phyloP scores from a whole-genome alignment of 345 rosid species.

The Fremontodendron californicum region DNA sequence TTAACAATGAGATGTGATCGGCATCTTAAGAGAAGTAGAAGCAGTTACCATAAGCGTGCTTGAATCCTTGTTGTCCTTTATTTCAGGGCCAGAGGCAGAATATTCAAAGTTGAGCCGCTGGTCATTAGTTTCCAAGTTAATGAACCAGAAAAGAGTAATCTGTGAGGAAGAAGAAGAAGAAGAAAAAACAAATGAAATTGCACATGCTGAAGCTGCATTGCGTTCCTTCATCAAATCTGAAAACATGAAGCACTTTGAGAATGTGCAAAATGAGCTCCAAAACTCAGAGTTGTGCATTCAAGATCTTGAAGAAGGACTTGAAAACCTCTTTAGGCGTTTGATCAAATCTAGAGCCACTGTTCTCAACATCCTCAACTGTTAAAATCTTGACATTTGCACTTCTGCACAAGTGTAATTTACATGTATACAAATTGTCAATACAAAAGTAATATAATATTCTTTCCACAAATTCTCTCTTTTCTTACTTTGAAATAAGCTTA shows the following conservation, averaged over 20 bases:
- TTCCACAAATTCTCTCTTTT: not conserved
- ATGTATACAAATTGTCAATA: not conserved
- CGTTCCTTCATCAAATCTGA: constrained; percentile 21
- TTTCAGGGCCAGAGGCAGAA: constrained; percentile 28
- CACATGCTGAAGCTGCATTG: no score
- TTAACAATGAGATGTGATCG: constrained; percentile 9
- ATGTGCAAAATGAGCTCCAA: constrained; percentile 21
- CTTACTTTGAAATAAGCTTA: not conserved
- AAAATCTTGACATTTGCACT: not conserved
- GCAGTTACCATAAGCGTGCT: constrained; percentile 22
- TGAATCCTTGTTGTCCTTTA: constrained; percentile 33
- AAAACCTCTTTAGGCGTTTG: constrained; percentile 28
- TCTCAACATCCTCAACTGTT: constrained; percentile 29
- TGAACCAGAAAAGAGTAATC: constrained; percentile 23
- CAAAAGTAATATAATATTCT: not conserved
- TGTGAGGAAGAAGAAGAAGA: constrained; percentile 17
- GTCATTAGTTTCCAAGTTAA: constrained; percentile 36
- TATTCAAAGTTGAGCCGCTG: constrained; percentile 26
- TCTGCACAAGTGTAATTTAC: not conserved
- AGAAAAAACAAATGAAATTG: no score
- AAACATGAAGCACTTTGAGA: not conserved
- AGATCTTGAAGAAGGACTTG: constrained; percentile 29
- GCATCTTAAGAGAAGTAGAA: constrained; percentile 30
- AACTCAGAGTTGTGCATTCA: constrained; percentile 36
- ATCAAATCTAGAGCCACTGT: constrained; percentile 42